These are phyloP conservation scores for Rosellinia necatrix DNA, from an alignment of 2,329 filamentous ascomycete genomes.

Conservation along the genomic window DNA sequence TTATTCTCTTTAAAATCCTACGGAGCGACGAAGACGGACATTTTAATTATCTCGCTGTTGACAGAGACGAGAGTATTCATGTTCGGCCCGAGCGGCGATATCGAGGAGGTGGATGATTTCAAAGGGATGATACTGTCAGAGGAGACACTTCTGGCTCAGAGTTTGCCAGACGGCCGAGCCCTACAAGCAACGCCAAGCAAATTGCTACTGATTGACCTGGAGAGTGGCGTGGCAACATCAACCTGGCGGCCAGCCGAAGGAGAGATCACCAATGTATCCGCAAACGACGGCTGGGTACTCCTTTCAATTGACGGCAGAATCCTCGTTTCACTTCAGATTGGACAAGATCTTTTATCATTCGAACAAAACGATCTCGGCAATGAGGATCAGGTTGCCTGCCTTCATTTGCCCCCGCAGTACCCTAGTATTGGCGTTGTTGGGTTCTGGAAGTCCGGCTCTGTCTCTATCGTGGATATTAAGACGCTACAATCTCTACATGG, in stretches of 20 bases:
- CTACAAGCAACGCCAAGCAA: conserved; percentile 75
- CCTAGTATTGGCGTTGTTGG: conserved; percentile 75
- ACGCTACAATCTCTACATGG: conserved; percentile 69
- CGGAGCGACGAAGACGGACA: conserved; percentile 61
- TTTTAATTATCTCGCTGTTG: conserved; percentile 78
- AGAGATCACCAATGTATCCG: conserved; percentile 77
- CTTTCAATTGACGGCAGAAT: conserved; percentile 77
- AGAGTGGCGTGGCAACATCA: conserved; percentile 57
- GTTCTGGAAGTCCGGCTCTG: conserved; percentile 82
- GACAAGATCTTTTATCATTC: conserved; percentile 60
- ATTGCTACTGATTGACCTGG: conserved; percentile 66
- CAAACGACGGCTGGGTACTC: conserved; percentile 71
- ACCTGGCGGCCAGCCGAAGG: conserved; percentile 61
- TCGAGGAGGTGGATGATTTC: conserved; percentile 85
- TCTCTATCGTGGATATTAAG: conserved; percentile 73
- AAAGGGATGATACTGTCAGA: conserved; percentile 70
- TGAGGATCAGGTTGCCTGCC: conserved; percentile 81
- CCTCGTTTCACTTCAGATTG: conserved; percentile 70
- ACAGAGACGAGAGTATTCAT: conserved; percentile 82
- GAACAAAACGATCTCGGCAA: conserved; percentile 64
- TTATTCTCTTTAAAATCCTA: conserved; percentile 70
- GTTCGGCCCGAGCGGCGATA: conserved; percentile 74
- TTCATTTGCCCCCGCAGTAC: conserved; percentile 71
- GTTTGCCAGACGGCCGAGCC: conserved; percentile 65
- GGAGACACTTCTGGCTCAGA: conserved; percentile 73